These are phyloP conservation scores for Saraca asoca DNA, from an alignment of 331 rosid species.

Conservation along the genomic window DNA sequence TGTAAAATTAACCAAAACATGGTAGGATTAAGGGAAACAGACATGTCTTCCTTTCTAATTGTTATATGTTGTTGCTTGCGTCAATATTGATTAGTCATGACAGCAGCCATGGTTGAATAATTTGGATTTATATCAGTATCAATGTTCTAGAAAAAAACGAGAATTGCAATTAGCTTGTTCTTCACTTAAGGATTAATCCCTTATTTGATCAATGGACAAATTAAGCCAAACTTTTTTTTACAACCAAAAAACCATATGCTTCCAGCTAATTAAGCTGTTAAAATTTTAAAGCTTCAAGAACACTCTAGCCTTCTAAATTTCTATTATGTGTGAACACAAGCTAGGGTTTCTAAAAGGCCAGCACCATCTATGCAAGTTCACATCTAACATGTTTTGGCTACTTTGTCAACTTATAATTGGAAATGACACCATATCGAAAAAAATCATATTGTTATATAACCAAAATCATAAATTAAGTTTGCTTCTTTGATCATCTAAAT, in stretches of 20 bases:
- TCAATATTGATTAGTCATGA: conserved; percentile 17
- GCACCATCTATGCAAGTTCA: neutral
- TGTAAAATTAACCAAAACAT: no score
- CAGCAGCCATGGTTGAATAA: conserved; percentile 29
- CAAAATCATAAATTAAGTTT: conserved; percentile 14
- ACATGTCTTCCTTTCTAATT: neutral
- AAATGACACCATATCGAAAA: neutral
- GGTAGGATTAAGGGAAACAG: no score
- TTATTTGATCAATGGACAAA: no score
- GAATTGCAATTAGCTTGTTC: conserved; percentile 24
- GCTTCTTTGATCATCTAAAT: neutral
- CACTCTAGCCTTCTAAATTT: no score
- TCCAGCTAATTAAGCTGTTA: neutral
- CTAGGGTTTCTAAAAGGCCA: neutral
- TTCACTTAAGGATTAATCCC: conserved; percentile 25
- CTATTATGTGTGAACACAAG: no score
- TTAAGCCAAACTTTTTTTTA: no score
- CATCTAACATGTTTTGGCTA: neutral
- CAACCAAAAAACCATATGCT: no score
- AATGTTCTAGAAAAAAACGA: conserved; percentile 21
- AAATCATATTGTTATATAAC: conserved; percentile 42
- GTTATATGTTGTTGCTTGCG: neutral
- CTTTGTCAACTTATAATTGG: neutral
- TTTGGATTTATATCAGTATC: conserved; percentile 34
- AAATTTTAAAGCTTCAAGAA: no score